Conservation (phyloP, 306 rosid genomes). For the Alnus rubra region DNA sequence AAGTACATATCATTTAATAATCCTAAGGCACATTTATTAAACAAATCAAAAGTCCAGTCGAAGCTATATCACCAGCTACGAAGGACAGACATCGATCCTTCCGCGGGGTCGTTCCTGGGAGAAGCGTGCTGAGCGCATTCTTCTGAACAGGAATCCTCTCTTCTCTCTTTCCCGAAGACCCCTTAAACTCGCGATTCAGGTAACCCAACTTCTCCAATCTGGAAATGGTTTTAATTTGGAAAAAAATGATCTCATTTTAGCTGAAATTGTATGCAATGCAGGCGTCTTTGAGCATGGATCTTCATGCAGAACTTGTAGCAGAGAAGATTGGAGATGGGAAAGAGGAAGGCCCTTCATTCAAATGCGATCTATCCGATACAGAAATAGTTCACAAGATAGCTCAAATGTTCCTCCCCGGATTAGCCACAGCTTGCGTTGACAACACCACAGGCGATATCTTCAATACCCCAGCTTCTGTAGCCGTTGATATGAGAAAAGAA, state of each 20-base stretch:
- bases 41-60: too few relatives aligned
- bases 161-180: too few relatives aligned
- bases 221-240: neutral
- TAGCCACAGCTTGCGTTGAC: conserved; percentile 78
- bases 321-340: conserved; percentile 65
- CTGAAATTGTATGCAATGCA: conserved; percentile 27
- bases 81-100: too few relatives aligned
- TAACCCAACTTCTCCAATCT: too few relatives aligned
- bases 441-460: conserved; percentile 71
- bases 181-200: too few relatives aligned
- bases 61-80: too few relatives aligned
- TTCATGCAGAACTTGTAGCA: conserved; percentile 47
- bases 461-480: conserved; percentile 65
- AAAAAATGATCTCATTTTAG: neutral
- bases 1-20: too few relatives aligned
- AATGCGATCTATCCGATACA: conserved; percentile 64
- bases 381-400: conserved; percentile 74
- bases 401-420: conserved; percentile 70
- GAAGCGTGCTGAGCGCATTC: too few relatives aligned
- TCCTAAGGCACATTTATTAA: too few relatives aligned
- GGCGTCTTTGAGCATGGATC: conserved; percentile 49
- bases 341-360: conserved; percentile 42
- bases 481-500: conserved; percentile 72
- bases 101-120: too few relatives aligned
- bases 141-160: too few relatives aligned